phyloP scores from a whole-genome alignment of 306 rosid species.

The Aeschynomene evenia region DNA sequence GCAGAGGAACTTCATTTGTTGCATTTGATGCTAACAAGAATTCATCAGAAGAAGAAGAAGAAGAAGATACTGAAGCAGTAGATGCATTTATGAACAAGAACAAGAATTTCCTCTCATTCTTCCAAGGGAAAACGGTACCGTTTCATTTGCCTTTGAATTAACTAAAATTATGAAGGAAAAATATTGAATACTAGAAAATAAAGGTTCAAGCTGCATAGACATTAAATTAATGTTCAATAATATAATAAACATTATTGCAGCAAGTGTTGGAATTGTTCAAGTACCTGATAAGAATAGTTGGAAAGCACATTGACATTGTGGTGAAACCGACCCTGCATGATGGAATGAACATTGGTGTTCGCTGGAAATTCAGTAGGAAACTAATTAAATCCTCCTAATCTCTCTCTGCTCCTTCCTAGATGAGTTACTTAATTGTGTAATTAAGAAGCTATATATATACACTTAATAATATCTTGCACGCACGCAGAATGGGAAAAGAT shows the following conservation, averaged over 20 bases:
- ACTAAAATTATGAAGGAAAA: neutral
- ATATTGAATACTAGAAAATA: neutral
- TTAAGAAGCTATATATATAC: neutral
- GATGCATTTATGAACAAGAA: conserved; percentile 49
- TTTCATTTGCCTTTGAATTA: neutral
- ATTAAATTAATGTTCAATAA: neutral
- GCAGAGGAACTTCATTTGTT: conserved; percentile 16
- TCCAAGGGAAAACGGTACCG: conserved; percentile 58
- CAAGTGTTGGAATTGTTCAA: conserved; percentile 53
- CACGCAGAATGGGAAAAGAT: conserved; percentile 61
- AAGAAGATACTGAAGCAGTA: conserved; percentile 38
- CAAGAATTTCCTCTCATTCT: conserved; percentile 46
- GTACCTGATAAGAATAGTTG: conserved; percentile 37
- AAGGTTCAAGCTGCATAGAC: neutral
- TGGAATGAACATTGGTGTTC: conserved; percentile 61
- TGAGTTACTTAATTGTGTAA: conserved; percentile 4
- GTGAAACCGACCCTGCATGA: conserved; percentile 54
- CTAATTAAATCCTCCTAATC: conserved; percentile 42
- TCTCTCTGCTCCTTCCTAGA: neutral
- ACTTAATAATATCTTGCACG: neutral
- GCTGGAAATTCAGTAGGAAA: conserved; percentile 78
- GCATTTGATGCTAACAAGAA: conserved; percentile 38
- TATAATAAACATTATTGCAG: conserved; percentile 52
- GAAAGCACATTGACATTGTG: conserved; percentile 39
- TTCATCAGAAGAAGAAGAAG: conserved; percentile 43